Evolutionary conservation across 2,329 filamentous ascomycete genomes (phyloP).

Genomic region (Lecanoromycetidae sp.): DNA sequence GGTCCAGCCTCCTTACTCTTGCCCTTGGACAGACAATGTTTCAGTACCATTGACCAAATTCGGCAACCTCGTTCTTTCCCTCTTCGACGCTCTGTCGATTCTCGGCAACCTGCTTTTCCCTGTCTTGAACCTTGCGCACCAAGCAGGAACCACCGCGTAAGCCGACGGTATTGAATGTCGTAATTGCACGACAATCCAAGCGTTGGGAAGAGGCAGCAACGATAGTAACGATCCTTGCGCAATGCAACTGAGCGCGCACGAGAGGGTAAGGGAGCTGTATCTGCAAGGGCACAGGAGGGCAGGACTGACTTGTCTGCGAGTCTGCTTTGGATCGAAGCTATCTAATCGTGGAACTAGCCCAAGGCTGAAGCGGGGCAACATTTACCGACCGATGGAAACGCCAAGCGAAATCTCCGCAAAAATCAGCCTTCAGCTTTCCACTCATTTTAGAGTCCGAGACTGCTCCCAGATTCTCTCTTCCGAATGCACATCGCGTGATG

Average conservation of each 20-base stretch:
- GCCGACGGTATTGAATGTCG: background rate
- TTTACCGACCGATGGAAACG: background rate
- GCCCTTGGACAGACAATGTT: conserved; percentile 4
- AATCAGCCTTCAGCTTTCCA: too few relatives aligned
- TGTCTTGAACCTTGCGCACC: conserved; percentile 9
- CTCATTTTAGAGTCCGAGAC: too few relatives aligned
- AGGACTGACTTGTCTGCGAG: background rate
- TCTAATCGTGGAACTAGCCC: conserved; percentile 1
- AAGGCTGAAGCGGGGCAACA: background rate
- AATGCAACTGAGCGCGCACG: background rate
- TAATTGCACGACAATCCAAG: too few relatives aligned
- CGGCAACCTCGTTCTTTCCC: background rate
- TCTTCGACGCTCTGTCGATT: background rate
- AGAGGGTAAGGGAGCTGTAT: background rate
- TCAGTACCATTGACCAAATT: background rate
- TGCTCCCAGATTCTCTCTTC: background rate
- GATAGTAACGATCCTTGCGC: background rate
- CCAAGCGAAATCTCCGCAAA: background rate
- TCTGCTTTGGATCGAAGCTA: background rate
- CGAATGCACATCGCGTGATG: background rate
- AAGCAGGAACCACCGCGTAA: conserved; percentile 1
- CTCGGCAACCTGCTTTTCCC: conserved; percentile 7
- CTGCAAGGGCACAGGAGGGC: conserved; percentile 1
- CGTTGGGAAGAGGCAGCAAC: background rate
- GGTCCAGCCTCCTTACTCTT: conserved; percentile 6